These are phyloP conservation scores for Corrigiola litoralis DNA, from an alignment of 179 eudicot species.

Conservation along the genomic window DNA sequence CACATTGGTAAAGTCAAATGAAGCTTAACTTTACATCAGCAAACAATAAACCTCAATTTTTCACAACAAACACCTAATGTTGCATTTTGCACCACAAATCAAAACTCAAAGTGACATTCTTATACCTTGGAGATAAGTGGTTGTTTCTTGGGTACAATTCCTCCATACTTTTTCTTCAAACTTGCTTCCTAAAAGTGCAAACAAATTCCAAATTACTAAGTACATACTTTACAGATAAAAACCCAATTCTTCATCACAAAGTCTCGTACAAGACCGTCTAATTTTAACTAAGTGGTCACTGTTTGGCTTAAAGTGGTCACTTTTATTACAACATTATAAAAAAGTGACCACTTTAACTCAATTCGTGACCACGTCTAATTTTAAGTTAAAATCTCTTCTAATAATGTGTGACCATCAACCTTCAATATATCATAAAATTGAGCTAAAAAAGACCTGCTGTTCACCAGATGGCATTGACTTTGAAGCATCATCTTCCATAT, in stretches of 20 bases:
- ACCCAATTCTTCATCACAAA: conserved; percentile 14
- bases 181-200: conserved; percentile 52
- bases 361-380: too few relatives aligned
- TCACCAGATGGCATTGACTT: conserved; percentile 56
- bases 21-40: not conserved
- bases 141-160: conserved; percentile 88
- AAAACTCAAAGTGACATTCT: not conserved
- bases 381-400: too few relatives aligned
- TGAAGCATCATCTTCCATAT: conserved; percentile 43
- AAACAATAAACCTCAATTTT: not conserved
- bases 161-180: conserved; percentile 83
- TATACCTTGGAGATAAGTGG: conserved; percentile 90
- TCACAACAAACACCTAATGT: not conserved
- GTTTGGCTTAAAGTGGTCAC: too few relatives aligned
- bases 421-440: conserved; percentile 2
- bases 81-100: not conserved
- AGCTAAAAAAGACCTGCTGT: conserved; percentile 52
- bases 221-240: not conserved
- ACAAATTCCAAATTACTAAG: conserved; percentile 4
- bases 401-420: too few relatives aligned
- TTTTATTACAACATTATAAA: too few relatives aligned
- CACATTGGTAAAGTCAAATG: not conserved
- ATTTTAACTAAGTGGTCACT: too few relatives aligned
- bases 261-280: too few relatives aligned
- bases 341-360: too few relatives aligned